phyloP scores from a whole-genome alignment of 495 filamentous ascomycete genomes.

The Pyrenopolyporus hunteri region DNA sequence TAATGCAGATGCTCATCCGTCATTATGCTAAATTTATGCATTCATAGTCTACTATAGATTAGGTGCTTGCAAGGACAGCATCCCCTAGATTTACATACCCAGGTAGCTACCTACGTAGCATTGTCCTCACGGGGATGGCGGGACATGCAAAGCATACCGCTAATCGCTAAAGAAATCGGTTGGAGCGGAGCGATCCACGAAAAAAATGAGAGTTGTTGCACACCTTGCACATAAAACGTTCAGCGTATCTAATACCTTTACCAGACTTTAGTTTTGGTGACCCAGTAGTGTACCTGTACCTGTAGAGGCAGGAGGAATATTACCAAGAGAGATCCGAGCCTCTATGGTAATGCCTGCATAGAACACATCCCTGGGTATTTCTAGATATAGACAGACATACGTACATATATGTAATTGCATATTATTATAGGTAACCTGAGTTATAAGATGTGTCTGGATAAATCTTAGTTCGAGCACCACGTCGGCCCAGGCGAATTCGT shows the following conservation, averaged over 20 bases:
- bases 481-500: neutral
- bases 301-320: neutral
- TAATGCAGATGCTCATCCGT: neutral
- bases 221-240: neutral
- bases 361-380: too few relatives aligned
- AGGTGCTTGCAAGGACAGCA: neutral
- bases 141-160: slow-evolving; percentile 1
- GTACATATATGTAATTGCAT: too few relatives aligned
- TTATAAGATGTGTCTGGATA: too few relatives aligned
- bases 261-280: neutral
- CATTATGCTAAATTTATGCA: neutral
- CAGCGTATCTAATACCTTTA: neutral
- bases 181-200: slow-evolving; percentile 2
- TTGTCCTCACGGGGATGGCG: neutral
- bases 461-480: neutral
- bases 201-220: neutral
- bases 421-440: too few relatives aligned
- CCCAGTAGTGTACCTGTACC: neutral
- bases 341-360: too few relatives aligned
- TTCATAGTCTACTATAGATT: neutral
- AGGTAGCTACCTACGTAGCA: neutral
- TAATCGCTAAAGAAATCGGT: neutral
- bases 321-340: neutral
- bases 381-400: too few relatives aligned
- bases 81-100: neutral